Conservation (phyloP, 345 rosid genomes). For the Luvunga scandens region DNA sequence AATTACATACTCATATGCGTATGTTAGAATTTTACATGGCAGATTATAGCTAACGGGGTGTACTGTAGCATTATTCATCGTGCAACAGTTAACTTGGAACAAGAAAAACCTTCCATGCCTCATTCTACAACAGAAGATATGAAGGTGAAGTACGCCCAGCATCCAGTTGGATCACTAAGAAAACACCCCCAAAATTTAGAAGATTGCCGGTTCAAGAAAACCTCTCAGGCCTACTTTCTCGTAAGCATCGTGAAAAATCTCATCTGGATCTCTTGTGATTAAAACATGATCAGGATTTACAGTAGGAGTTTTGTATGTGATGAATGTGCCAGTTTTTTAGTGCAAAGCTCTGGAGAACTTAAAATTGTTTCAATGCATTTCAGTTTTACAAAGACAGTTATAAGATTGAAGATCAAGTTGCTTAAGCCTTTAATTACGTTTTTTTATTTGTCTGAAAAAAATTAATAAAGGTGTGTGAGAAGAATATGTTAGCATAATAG, state of each 20-base stretch:
- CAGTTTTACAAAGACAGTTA: too few relatives aligned
- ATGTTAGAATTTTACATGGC: neutral
- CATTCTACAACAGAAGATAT: constrained; percentile 22
- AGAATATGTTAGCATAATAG: too few relatives aligned
- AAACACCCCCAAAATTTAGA: constrained; percentile 22
- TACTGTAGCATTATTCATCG: constrained; percentile 44
- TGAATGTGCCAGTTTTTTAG: too few relatives aligned
- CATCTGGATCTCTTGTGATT: constrained; percentile 38
- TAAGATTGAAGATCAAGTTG: too few relatives aligned
- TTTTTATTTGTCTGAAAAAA: too few relatives aligned
- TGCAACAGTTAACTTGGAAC: constrained; percentile 35
- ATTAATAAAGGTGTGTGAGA: too few relatives aligned
- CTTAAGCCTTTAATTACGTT: too few relatives aligned
- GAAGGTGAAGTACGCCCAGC: too few relatives aligned
- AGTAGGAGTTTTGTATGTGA: neutral
- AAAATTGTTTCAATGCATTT: too few relatives aligned
- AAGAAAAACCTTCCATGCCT: constrained; percentile 46
- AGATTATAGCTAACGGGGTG: constrained; percentile 50
- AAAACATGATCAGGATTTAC: neutral
- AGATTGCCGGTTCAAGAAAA: constrained; percentile 32
- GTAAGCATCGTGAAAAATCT: constrained; percentile 36
- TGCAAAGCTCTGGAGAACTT: too few relatives aligned
- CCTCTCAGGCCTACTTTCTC: constrained; percentile 38
- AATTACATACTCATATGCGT: neutral
- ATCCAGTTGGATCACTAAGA: too few relatives aligned